Percentiles rank a stretch among this genome's conserved stretches.
Conservation (phyloP, 768 basidiomycete species). For the Rhizopogon vulgaris region DNA sequence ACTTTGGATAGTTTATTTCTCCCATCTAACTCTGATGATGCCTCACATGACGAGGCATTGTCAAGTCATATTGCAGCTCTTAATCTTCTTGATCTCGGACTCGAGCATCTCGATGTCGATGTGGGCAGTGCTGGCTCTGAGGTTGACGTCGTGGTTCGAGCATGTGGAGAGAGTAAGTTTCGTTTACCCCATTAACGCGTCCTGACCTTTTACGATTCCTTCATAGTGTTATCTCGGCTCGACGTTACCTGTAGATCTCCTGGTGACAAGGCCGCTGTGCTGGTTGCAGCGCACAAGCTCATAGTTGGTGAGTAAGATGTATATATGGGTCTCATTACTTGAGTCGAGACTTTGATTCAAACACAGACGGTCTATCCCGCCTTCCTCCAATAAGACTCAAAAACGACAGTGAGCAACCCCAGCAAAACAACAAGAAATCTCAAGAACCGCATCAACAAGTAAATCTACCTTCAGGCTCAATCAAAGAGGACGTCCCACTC, state of each 20-base stretch:
- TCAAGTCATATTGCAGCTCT: conserved; percentile 87
- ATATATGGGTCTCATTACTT: background rate
- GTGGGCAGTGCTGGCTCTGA: conserved; percentile 45
- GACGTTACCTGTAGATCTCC: conserved; percentile 52
- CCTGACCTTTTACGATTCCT: conserved; percentile 14
- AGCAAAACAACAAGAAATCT: background rate
- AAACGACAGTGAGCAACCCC: conserved; percentile 42
- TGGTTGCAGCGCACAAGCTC: conserved; percentile 81
- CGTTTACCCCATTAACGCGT: background rate
- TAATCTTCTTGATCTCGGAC: conserved; percentile 81
- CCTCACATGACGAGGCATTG: conserved; percentile 84
- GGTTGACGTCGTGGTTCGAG: conserved; percentile 58
- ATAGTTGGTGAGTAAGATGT: conserved; percentile 64
- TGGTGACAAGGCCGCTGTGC: conserved; percentile 67
- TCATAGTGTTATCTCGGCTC: conserved; percentile 48
- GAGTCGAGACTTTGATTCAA: background rate
- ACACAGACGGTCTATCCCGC: conserved; percentile 65
- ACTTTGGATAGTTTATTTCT: conserved; percentile 58
- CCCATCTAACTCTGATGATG: conserved; percentile 68
- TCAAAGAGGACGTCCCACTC: background rate
- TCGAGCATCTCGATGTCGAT: conserved; percentile 87
- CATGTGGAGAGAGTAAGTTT: conserved; percentile 74
- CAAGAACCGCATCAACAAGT: conserved; percentile 12
- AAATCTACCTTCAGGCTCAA: background rate
- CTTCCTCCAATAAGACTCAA: conserved; percentile 72